phyloP scores from a whole-genome alignment of 2,329 filamentous ascomycete genomes.

The Zymoseptoria tritici region DNA sequence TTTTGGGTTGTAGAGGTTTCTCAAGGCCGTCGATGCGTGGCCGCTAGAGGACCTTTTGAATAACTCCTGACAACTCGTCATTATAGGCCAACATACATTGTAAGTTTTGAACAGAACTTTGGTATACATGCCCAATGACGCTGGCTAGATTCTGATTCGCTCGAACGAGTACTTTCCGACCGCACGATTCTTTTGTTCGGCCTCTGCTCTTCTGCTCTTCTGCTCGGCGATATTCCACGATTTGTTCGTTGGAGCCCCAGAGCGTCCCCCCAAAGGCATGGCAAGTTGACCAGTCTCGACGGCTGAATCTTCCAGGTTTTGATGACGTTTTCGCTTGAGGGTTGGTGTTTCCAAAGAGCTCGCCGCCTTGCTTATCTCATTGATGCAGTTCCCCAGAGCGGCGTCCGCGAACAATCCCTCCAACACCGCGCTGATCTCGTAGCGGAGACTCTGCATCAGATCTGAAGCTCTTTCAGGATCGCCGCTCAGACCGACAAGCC shows the following conservation, averaged over 20 bases:
- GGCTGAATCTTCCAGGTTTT: constrained; percentile 5
- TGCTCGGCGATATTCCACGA: neutral
- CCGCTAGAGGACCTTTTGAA: neutral
- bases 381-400: constrained; percentile 7
- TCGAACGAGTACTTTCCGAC: constrained; percentile 13
- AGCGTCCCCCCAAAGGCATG: constrained; percentile 10
- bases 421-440: constrained; percentile 63
- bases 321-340: constrained; percentile 1
- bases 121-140: neutral
- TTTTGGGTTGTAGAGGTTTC: neutral
- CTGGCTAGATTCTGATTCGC: constrained; percentile 10
- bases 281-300: constrained; percentile 5
- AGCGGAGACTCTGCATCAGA: constrained; percentile 57
- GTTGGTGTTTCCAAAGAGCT: neutral
- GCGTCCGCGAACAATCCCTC: constrained; percentile 9
- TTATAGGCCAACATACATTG: neutral
- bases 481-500: constrained; percentile 55
- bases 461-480: constrained; percentile 52
- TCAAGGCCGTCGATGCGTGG: neutral
- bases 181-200: constrained; percentile 10
- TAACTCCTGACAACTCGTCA: neutral
- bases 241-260: constrained; percentile 1
- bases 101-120: neutral
- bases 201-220: constrained; percentile 2
- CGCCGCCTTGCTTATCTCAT: constrained; percentile 5